Conservation (phyloP, 495 filamentous ascomycete species). For the Hyaloscypha finlandica region DNA sequence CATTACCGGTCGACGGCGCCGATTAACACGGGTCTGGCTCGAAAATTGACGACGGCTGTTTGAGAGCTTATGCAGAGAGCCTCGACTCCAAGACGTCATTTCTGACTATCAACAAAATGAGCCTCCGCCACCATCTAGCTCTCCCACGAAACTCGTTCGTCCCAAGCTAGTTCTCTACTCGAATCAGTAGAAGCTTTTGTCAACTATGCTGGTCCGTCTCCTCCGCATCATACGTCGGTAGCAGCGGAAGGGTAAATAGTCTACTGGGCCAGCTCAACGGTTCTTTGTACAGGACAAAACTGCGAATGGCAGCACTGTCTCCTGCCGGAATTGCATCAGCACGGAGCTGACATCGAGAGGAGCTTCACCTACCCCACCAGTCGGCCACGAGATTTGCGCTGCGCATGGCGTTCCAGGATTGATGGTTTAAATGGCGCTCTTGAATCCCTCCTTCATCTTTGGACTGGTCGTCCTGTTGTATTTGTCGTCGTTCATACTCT, state of each 20-base stretch:
- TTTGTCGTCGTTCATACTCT: slow-evolving; percentile 87
- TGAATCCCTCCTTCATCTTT: slow-evolving; percentile 76
- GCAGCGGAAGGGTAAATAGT: not conserved
- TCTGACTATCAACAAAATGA: not conserved
- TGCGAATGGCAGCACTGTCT: slow-evolving; percentile 21
- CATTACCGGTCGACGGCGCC: not conserved
- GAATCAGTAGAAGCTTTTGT: not conserved
- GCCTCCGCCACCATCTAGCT: not conserved
- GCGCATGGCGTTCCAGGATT: slow-evolving; percentile 22
- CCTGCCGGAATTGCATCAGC: not conserved
- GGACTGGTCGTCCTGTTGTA: slow-evolving; percentile 83
- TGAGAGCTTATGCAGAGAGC: not conserved
- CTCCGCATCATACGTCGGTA: slow-evolving; percentile 14
- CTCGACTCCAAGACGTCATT: not conserved
- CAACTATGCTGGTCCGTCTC: slow-evolving; percentile 9
- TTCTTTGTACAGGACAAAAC: slow-evolving; percentile 1
- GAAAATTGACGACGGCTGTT: not conserved
- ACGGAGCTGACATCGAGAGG: not conserved
- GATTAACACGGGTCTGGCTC: not conserved
- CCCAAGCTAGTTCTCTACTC: slow-evolving; percentile 3
- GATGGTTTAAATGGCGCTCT: slow-evolving; percentile 28
- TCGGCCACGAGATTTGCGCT: slow-evolving; percentile 4
- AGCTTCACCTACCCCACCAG: not conserved
- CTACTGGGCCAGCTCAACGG: not conserved
- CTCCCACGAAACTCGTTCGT: not conserved